Conservation (phyloP, 805 yeast genomes). For the Ogataea kodamae region DNA sequence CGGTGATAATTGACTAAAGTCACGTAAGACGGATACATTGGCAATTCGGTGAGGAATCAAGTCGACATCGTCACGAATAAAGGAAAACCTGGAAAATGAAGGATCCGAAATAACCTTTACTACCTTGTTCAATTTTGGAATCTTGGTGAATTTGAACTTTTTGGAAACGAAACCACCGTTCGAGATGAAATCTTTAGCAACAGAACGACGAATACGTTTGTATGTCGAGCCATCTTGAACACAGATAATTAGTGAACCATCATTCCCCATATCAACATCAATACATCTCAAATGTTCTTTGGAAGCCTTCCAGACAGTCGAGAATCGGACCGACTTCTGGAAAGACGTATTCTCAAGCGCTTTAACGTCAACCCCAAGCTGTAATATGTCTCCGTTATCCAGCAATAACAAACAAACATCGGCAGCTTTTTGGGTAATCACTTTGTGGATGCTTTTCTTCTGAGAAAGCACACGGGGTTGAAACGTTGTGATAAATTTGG, state of each 20-base stretch:
- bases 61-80: constrained; percentile 61
- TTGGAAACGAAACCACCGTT: constrained; percentile 21
- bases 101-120: constrained; percentile 58
- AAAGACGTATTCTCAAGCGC: constrained; percentile 34
- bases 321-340: constrained; percentile 43
- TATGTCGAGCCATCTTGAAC: constrained; percentile 70
- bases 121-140: constrained; percentile 54
- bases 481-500: constrained; percentile 49
- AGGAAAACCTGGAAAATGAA: constrained; percentile 60
- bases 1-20: constrained; percentile 55
- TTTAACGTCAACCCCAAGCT: constrained; percentile 31
- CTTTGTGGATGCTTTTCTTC: constrained; percentile 32
- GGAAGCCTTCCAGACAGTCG: constrained; percentile 60
- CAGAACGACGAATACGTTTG: constrained; percentile 36
- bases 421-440: constrained; percentile 37
- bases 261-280: constrained; percentile 65
- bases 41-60: constrained; percentile 52
- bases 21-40: constrained; percentile 45
- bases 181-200: constrained; percentile 31
- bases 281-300: constrained; percentile 52
- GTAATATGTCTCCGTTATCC: constrained; percentile 57
- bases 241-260: constrained; percentile 67
- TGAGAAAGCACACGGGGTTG: constrained; percentile 49
- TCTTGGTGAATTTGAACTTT: constrained; percentile 49
- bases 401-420: constrained; percentile 47